These are phyloP conservation scores for Aspergillus sp. DNA, from an alignment of 2,329 filamentous ascomycete species.

Conservation along the genomic window DNA sequence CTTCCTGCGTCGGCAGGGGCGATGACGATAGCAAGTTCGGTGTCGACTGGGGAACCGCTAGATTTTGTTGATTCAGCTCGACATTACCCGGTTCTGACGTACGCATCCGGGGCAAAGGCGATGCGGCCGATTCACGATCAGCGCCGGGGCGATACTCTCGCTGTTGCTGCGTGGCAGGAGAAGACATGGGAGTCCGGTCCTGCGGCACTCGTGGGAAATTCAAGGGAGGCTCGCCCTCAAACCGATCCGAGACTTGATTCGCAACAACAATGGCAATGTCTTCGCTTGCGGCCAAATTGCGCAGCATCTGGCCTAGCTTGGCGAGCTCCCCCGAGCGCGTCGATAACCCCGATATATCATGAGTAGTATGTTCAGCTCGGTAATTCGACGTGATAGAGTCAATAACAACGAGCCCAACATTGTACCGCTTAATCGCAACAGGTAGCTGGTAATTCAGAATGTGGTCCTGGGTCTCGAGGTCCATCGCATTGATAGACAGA, in stretches of 20 bases:
- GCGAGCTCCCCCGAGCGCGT: conserved; percentile 75
- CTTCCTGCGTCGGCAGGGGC: conserved; percentile 28
- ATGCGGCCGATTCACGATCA: conserved; percentile 19
- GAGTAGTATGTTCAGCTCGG: conserved; percentile 68
- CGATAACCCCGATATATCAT: conserved; percentile 59
- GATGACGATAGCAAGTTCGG: conserved; percentile 28
- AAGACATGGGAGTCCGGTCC: conserved; percentile 10
- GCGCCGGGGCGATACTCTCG: conserved; percentile 12
- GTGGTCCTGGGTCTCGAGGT: conserved; percentile 93
- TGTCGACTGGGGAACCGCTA: conserved; percentile 25
- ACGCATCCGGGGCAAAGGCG: conserved; percentile 21
- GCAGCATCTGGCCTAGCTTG: conserved; percentile 70
- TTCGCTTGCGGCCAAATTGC: conserved; percentile 71
- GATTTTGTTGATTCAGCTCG: conserved; percentile 18
- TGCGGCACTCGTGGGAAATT: conserved; percentile 6
- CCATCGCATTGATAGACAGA: conserved; percentile 77
- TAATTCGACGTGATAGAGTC: conserved; percentile 97
- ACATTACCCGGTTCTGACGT: conserved; percentile 13
- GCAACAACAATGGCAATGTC: conserved; percentile 84
- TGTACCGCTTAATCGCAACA: conserved; percentile 72
- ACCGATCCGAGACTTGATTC: conserved; percentile 93
- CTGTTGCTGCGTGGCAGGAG: conserved; percentile 15
- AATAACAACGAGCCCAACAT: conserved; percentile 78
- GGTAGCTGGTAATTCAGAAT: conserved; percentile 92
- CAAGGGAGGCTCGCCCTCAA: conserved; percentile 44